Base-by-base conservation (phyloP, 805 yeast genomes). In the Wickerhamiella domercqiae region DNA sequence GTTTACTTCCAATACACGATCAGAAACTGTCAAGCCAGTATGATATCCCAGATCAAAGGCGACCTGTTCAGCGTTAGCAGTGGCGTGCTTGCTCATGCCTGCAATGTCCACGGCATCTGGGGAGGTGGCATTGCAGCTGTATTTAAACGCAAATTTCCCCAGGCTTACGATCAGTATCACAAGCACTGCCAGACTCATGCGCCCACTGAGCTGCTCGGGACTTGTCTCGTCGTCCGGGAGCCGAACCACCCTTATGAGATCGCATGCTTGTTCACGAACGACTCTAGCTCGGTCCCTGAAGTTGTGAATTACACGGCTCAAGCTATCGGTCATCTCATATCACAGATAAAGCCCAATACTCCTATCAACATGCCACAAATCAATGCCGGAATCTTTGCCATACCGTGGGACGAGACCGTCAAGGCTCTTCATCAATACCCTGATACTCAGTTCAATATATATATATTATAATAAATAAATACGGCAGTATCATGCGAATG, bases 31-130 rank as follows among this genome's bases (percentile, higher is more conserved):
- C 26, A 24, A 32, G n/a, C 29, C 14, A 18, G 6, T 19, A 40
- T 41, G 39, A 39, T 50, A 22, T 38, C 34, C 11, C 74, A 76
- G 53, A 55, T 68, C 25, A 59, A 62, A 30, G 83, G 82, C 0
- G 79, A 78, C 47, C 51, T 78, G 6, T 74, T 78, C 44, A 45
- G 53, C 0, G 45, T 54, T 0, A 41, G 47, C 3, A 63, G 67
- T 1, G 51, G 73, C 0, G 60, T 78, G 2, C 53, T 81, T 3
- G 78, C 78, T 1, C 94, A 82, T 52, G 73, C 93, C 0, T 82
- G 94, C 50, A 82, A 82, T 52, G 73, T 83, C 28, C 61, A 64
- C 19, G 94, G 93, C 0, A 50, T 63, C 1, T 82, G 94, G 94
- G 90, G 90, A 3, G 87, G 81, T 3, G 94, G 94, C 0, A 69